Evolutionary conservation across 2,329 filamentous ascomycete genomes (phyloP).

Genomic region (Arthrobotrys sinensis): DNA sequence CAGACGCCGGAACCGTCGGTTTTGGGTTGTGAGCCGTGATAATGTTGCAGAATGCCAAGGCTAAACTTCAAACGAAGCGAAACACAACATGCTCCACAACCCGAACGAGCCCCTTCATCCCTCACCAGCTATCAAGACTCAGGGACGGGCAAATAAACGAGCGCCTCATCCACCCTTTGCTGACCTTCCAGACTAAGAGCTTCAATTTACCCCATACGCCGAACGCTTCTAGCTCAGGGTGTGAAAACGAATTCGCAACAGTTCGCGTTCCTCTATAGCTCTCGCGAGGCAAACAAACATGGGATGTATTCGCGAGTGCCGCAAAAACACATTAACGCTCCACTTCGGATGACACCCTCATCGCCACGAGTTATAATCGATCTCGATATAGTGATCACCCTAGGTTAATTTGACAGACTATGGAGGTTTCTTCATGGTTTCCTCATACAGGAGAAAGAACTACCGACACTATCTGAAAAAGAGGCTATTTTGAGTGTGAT

Average conservation of each 20-base stretch:
- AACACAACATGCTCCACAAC: conserved; percentile 53
- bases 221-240: conserved; percentile 36
- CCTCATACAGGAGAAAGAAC: conserved; percentile 37
- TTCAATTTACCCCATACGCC: conserved; percentile 50
- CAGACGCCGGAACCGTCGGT: neutral
- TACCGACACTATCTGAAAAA: conserved; percentile 12
- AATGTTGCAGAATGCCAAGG: conserved; percentile 41
- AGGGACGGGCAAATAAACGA: conserved; percentile 47
- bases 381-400: conserved; percentile 44
- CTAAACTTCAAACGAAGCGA: conserved; percentile 49
- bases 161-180: conserved; percentile 33
- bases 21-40: neutral
- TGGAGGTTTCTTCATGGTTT: neutral
- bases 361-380: conserved; percentile 43
- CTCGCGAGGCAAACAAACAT: conserved; percentile 43
- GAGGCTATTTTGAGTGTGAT: conserved; percentile 52
- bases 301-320: conserved; percentile 26
- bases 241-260: conserved; percentile 55
- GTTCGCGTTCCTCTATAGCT: conserved; percentile 30
- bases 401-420: conserved; percentile 51
- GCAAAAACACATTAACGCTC: conserved; percentile 2
- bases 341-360: conserved; percentile 24
- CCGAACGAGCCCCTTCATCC: conserved; percentile 40
- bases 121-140: conserved; percentile 4
- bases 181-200: conserved; percentile 39